These are phyloP conservation scores for Chytridium lagenaria DNA, from an alignment of 371 early-diverging fungal species.

Conservation along the genomic window DNA sequence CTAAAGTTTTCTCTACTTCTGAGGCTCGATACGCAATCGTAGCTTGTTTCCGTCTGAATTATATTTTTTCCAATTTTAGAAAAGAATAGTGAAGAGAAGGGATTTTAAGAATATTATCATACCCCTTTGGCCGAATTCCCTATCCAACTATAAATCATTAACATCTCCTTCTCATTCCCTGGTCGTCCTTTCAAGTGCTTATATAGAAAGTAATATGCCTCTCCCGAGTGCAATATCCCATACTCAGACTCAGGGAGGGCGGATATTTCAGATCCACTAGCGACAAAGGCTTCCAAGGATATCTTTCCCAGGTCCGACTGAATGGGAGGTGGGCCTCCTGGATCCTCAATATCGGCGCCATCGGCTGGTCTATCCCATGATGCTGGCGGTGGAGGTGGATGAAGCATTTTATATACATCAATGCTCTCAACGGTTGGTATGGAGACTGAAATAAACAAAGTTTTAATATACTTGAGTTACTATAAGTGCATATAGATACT, in stretches of 20 bases:
- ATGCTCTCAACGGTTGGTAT: slow-evolving; percentile 21
- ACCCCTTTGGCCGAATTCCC: slow-evolving; percentile 42
- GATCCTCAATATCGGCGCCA: slow-evolving; percentile 24
- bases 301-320: slow-evolving; percentile 40
- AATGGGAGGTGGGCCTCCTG: slow-evolving; percentile 39
- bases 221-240: slow-evolving; percentile 40
- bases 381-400: slow-evolving; percentile 41
- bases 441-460: background rate
- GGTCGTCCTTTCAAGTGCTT: slow-evolving; percentile 35
- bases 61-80: slow-evolving; percentile 43
- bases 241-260: slow-evolving; percentile 21
- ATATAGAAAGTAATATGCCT: slow-evolving; percentile 43
- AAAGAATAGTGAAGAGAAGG: background rate
- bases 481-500: background rate
- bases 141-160: slow-evolving; percentile 46
- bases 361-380: slow-evolving; percentile 40
- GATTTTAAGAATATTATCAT: slow-evolving; percentile 8
- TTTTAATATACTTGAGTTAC: background rate
- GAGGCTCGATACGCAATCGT: slow-evolving; percentile 41
- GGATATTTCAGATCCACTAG: slow-evolving; percentile 25
- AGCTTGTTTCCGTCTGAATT: too few species aligned
- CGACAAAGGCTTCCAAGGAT: slow-evolving; percentile 29
- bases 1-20: slow-evolving; percentile 38
- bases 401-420: slow-evolving; percentile 36
- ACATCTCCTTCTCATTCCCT: slow-evolving; percentile 42